A percentile compares a stretch with the other conserved stretches of the same genome.
phyloP scores from a whole-genome alignment of 1,284 basidiomycete species.

The Taiwanofungus camphoratus region DNA sequence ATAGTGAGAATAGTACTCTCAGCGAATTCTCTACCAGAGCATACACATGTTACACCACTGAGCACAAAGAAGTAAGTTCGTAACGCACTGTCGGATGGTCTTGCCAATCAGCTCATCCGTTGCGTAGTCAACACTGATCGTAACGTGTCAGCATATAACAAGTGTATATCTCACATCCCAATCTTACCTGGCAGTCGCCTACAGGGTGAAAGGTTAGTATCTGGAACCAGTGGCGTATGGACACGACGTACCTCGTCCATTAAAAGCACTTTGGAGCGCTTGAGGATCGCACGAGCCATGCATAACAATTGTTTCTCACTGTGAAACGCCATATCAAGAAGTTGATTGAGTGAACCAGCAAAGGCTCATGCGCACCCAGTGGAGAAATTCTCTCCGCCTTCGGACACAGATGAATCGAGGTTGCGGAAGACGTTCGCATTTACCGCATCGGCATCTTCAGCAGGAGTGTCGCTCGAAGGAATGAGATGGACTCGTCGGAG shows the following conservation, averaged over 20 bases:
- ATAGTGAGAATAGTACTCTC: slow-evolving; percentile 55
- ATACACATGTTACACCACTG: slow-evolving; percentile 2
- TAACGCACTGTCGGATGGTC: slow-evolving; percentile 64
- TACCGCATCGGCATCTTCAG: slow-evolving; percentile 48
- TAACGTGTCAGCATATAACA: slow-evolving; percentile 8
- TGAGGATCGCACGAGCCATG: slow-evolving; percentile 80
- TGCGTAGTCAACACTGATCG: slow-evolving; percentile 65
- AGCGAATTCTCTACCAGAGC: slow-evolving; percentile 18
- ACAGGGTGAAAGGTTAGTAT: slow-evolving; percentile 2
- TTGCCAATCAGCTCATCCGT: slow-evolving; percentile 71
- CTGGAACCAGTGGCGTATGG: not conserved
- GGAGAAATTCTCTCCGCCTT: slow-evolving; percentile 92
- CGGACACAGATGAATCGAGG: slow-evolving; percentile 79
- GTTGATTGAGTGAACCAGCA: not conserved
- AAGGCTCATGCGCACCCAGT: slow-evolving; percentile 54
- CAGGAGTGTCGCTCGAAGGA: slow-evolving; percentile 46
- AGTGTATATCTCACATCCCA: slow-evolving; percentile 11
- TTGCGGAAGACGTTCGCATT: slow-evolving; percentile 86
- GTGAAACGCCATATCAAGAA: slow-evolving; percentile 1
- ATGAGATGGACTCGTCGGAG: slow-evolving; percentile 86
- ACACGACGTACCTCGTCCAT: slow-evolving; percentile 69
- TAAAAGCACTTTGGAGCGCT: slow-evolving; percentile 68
- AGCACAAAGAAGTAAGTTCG: not conserved
- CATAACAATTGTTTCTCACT: slow-evolving; percentile 81
- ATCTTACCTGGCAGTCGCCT: slow-evolving; percentile 62